Base-by-base conservation (phyloP, 2,329 filamentous ascomycete species). In the Cercospora janseana region DNA sequence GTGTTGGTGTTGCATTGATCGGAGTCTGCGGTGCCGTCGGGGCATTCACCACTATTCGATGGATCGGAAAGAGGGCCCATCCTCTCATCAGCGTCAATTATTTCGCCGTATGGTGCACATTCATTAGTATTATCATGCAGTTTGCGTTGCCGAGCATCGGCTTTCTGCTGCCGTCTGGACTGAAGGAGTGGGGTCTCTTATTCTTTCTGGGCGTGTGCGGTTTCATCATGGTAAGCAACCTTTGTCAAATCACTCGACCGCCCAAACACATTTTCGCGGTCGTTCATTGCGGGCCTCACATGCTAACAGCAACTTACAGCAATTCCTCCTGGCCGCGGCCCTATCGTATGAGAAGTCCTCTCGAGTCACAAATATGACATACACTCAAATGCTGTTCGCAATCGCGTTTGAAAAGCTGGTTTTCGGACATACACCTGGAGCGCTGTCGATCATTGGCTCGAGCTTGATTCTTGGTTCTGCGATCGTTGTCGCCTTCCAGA, bases 71-170 rank as follows among this genome's bases (percentile, higher is more conserved):
- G 60, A 79, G 87, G 21, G 86, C 87, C 0, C 88, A 95, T 64
- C 81, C 90, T 0, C 74, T 95, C n/a, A 82, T 95, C 50, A 86
- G 81, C 2, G 88, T 95, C 49, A 94, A 88, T 62, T 94, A 91
- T 69, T 95, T 95, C 63, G 82, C 83, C 3, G 72, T 75, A 0
- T 85, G 81, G 72, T 87, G 85, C 60, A 85, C 81, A 0, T 60
- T 90, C 2, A 82, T 95, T 40, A 84, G 83, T 34, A 65, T 78
- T 2, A 60, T 80, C 1, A 80, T 80, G 23, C 79, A 94, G 57
- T 56, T 79, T 4, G 61, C 70, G 2, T 55, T 85, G 3, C 80
- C 81, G 2, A 72, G 71, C 6, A 74, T 84, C 4, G 76, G 76
- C 1, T 81, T 85, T 54, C 66, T 80, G 4, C 66, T 84, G 1